These are phyloP conservation scores for Mycena capillaripes DNA, from an alignment of 768 basidiomycete species.

Conservation along the genomic window DNA sequence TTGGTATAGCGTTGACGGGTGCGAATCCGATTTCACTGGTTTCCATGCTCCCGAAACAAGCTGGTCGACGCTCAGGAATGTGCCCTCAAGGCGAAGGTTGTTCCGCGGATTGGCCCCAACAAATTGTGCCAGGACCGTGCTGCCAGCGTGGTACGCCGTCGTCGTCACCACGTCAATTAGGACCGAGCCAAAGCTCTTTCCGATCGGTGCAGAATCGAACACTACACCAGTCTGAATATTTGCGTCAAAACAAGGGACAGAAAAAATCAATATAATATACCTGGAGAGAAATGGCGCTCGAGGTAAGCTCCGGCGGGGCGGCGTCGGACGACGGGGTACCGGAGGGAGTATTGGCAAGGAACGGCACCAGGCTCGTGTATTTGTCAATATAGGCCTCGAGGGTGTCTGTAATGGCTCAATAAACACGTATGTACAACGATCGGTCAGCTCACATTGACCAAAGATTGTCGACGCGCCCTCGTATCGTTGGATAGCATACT, in stretches of 20 bases:
- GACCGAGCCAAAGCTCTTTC: conserved; percentile 73
- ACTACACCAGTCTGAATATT: conserved; percentile 62
- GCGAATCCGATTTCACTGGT: conserved; percentile 77
- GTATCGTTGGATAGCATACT: conserved; percentile 78
- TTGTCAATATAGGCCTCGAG: conserved; percentile 85
- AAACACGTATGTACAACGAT: background rate
- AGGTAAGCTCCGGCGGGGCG: conserved; percentile 50
- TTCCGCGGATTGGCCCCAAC: conserved; percentile 56
- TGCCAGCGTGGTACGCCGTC: conserved; percentile 65
- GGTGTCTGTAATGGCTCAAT: conserved; percentile 54
- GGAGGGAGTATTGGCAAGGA: conserved; percentile 53
- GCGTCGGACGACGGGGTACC: conserved; percentile 64
- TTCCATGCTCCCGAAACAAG: conserved; percentile 66
- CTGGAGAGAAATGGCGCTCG: background rate
- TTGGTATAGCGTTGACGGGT: conserved; percentile 68
- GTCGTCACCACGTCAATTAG: conserved; percentile 63
- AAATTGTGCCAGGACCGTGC: conserved; percentile 34
- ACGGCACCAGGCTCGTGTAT: conserved; percentile 75
- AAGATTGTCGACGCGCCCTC: conserved; percentile 87
- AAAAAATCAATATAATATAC: background rate
- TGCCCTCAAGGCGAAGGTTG: conserved; percentile 81
- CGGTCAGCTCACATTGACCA: conserved; percentile 71
- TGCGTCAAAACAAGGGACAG: background rate
- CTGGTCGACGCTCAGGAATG: conserved; percentile 78
- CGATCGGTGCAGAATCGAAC: conserved; percentile 68